A percentile compares a stretch with the other conserved stretches of the same genome.
These are phyloP conservation scores for Trichosporon sp. DNA, from an alignment of 1,284 basidiomycete species.

Conservation along the genomic window DNA sequence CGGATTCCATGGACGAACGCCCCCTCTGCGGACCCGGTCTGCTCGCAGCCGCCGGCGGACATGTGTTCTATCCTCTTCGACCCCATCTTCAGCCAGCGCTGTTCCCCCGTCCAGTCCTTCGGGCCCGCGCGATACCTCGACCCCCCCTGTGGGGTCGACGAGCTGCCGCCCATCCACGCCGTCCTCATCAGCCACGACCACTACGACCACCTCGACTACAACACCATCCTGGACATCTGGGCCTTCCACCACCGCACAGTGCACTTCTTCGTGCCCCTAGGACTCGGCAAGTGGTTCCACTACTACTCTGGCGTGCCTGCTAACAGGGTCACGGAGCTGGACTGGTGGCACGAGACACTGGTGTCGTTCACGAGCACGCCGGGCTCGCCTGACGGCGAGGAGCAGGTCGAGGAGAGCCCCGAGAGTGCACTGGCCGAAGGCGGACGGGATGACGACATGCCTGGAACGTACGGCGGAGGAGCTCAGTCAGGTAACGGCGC, in stretches of 20 bases:
- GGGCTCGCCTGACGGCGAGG: background rate
- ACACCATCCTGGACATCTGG: constrained; percentile 45
- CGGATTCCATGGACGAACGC: constrained; percentile 35
- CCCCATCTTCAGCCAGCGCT: constrained; percentile 47
- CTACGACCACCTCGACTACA: constrained; percentile 48
- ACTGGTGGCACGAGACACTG: constrained; percentile 47
- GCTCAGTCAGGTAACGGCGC: background rate
- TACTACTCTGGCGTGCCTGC: constrained; percentile 32
- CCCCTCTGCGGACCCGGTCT: background rate
- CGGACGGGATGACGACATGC: background rate
- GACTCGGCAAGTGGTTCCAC: constrained; percentile 43
- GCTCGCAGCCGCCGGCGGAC: background rate
- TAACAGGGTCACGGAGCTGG: constrained; percentile 42
- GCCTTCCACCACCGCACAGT: constrained; percentile 36
- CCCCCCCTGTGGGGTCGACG: constrained; percentile 40
- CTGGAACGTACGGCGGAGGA: background rate
- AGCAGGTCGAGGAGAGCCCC: background rate
- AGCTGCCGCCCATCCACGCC: constrained; percentile 42
- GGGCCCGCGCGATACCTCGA: constrained; percentile 43
- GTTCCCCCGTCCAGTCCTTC: constrained; percentile 44
- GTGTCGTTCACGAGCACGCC: constrained; percentile 25
- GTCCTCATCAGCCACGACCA: constrained; percentile 47
- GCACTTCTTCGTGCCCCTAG: constrained; percentile 46
- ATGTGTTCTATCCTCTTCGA: constrained; percentile 43
- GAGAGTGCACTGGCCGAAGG: background rate